Evolutionary conservation across 1,284 basidiomycete genomes (phyloP).

Genomic region (Heliocybe sulcata): DNA sequence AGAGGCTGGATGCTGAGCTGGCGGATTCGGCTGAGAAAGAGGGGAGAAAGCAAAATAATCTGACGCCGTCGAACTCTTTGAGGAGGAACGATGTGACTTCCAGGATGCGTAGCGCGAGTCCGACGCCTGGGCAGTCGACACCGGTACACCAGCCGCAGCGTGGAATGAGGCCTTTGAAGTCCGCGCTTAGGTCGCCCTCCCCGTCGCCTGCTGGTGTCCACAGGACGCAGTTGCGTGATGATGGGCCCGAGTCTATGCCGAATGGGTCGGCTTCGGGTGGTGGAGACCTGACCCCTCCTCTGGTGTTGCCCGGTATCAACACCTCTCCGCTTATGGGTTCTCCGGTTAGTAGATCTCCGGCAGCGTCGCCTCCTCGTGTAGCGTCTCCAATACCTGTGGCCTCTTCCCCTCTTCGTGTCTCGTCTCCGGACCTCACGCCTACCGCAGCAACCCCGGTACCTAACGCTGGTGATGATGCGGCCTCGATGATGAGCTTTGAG

Average conservation of each 20-base stretch:
- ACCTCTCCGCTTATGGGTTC: no score
- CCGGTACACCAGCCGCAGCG: background rate
- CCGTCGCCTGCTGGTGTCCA: slow-evolving; percentile 27
- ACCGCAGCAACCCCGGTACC: background rate
- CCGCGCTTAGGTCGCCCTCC: slow-evolving; percentile 49
- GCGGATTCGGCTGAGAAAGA: background rate
- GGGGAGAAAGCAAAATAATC: background rate
- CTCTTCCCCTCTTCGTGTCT: background rate
- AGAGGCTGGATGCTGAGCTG: background rate
- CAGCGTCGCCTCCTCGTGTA: background rate
- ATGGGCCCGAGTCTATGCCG: background rate
- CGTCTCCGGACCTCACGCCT: background rate
- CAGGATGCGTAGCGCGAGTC: background rate
- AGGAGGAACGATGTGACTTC: no score
- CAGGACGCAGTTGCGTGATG: background rate
- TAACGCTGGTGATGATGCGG: slow-evolving; percentile 24
- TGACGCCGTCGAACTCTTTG: background rate
- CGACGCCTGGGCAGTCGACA: background rate
- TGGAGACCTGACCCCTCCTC: no score
- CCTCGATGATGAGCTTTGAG: slow-evolving; percentile 52
- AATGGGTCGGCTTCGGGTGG: background rate
- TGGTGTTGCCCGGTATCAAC: no score
- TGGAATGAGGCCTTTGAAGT: slow-evolving; percentile 21
- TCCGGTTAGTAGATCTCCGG: no score
- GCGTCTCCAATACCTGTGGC: background rate